Evolutionary conservation across 164 flowering plant genomes (phyloP).

Genomic region (Buxus sempervirens): DNA sequence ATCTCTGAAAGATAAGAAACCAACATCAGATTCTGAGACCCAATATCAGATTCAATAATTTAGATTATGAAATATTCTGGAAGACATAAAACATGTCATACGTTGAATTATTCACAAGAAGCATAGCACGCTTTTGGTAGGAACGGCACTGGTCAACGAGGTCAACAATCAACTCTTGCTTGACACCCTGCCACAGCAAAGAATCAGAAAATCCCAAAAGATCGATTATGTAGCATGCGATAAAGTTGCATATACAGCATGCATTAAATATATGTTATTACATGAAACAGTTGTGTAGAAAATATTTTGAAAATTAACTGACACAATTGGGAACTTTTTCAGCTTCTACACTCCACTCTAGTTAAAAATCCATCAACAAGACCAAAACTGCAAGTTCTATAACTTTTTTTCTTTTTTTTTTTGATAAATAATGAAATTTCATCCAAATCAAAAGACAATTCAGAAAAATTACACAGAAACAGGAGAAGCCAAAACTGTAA

Average conservation of each 20-base stretch:
- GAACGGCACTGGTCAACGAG: constrained; percentile 88
- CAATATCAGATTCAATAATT: constrained; percentile 11
- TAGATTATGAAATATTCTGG: background rate
- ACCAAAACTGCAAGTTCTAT: background rate
- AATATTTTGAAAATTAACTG: background rate
- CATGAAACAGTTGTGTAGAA: background rate
- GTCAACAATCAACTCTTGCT: constrained; percentile 85
- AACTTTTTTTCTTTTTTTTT: too few species aligned
- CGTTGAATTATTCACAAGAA: constrained; percentile 73
- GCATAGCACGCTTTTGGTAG: constrained; percentile 86
- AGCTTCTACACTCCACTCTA: background rate
- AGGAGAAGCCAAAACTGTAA: background rate
- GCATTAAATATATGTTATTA: too few species aligned
- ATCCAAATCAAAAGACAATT: too few species aligned
- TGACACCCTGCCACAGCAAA: constrained; percentile 53
- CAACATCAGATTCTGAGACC: too few species aligned
- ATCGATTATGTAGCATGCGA: too few species aligned
- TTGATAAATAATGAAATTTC: too few species aligned
- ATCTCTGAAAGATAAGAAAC: constrained; percentile 46
- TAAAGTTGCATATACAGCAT: too few species aligned
- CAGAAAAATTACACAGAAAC: too few species aligned
- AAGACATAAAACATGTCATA: constrained; percentile 21
- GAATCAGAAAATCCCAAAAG: constrained; percentile 8
- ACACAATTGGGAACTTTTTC: background rate
- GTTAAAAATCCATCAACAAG: background rate